Percentiles rank a stretch among this genome's conserved stretches.
Conservation (phyloP, 2,329 filamentous ascomycete species). For the Didymella keratinophila region DNA sequence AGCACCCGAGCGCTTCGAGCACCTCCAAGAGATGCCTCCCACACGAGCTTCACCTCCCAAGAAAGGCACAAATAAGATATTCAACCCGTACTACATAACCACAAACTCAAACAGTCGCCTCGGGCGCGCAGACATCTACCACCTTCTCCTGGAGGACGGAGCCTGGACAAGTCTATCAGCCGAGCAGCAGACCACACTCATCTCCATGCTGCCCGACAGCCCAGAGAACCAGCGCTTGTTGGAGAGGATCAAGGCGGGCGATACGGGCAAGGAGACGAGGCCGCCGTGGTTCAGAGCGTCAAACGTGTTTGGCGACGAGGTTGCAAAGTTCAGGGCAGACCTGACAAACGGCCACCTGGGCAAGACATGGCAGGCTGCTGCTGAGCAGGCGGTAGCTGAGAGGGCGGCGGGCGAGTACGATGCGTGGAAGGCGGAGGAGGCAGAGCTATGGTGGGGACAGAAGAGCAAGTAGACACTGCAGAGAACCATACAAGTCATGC, state of each 20-base stretch:
- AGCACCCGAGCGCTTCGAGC: constrained; percentile 36
- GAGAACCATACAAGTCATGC: too few species aligned
- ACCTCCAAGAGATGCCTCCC: constrained; percentile 19
- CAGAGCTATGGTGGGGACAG: constrained; percentile 66
- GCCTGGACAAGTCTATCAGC: constrained; percentile 42
- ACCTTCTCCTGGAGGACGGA: constrained; percentile 41
- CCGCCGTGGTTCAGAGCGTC: constrained; percentile 35
- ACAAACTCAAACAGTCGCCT: constrained; percentile 43
- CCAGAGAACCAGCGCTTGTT: constrained; percentile 27
- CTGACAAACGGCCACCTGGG: constrained; percentile 63
- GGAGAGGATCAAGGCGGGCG: constrained; percentile 24
- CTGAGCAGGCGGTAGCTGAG: constrained; percentile 60
- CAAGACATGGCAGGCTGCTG: constrained; percentile 65
- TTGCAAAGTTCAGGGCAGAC: constrained; percentile 65
- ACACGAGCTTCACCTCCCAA: constrained; percentile 11
- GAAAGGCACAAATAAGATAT: constrained; percentile 35
- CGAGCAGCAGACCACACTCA: constrained; percentile 31
- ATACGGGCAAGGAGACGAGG: constrained; percentile 22
- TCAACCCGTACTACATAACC: constrained; percentile 43
- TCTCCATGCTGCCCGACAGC: constrained; percentile 36
- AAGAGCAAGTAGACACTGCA: constrained; percentile 48
- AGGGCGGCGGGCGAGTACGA: constrained; percentile 65
- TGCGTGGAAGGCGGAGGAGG: constrained; percentile 61
- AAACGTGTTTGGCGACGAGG: constrained; percentile 60
- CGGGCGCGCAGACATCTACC: constrained; percentile 44